Evolutionary conservation across 73 alveolate genomes (phyloP).

Genomic region (Tetrahymena thermophila): DNA sequence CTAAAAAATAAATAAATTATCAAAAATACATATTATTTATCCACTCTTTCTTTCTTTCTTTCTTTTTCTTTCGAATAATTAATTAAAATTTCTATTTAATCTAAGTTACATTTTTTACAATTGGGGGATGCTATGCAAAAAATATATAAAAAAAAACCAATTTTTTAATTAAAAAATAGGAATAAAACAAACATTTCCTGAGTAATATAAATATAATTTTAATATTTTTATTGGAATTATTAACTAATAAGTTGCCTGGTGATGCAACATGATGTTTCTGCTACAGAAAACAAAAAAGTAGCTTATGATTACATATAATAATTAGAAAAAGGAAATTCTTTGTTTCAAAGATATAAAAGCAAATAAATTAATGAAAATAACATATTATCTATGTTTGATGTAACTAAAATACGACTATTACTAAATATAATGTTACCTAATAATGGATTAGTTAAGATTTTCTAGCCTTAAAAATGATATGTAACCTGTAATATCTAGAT

Average conservation of each 20-base stretch:
- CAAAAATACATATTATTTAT: no score
- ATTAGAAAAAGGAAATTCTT: not conserved
- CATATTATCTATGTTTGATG: not conserved
- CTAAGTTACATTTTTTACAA: no score
- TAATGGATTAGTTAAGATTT: not conserved
- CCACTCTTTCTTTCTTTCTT: no score
- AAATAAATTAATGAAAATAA: not conserved
- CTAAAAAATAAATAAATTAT: no score
- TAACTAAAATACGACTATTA: slow-evolving; percentile 10
- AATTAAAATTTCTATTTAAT: no score
- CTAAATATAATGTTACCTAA: slow-evolving; percentile 4
- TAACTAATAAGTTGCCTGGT: not conserved
- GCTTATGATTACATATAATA: not conserved
- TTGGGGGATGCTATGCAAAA: no score
- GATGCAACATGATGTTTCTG: slow-evolving; percentile 40
- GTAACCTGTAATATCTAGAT: not conserved
- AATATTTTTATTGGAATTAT: not conserved
- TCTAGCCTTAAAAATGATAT: not conserved
- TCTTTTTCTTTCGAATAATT: no score
- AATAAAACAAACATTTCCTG: no score
- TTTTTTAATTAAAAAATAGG: no score
- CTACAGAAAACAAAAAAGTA: slow-evolving; percentile 17
- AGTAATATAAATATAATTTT: not conserved
- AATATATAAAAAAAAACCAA: no score
- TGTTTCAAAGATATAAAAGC: not conserved